Conservation (phyloP, 768 basidiomycete genomes). For the Tylopilus balloui region DNA sequence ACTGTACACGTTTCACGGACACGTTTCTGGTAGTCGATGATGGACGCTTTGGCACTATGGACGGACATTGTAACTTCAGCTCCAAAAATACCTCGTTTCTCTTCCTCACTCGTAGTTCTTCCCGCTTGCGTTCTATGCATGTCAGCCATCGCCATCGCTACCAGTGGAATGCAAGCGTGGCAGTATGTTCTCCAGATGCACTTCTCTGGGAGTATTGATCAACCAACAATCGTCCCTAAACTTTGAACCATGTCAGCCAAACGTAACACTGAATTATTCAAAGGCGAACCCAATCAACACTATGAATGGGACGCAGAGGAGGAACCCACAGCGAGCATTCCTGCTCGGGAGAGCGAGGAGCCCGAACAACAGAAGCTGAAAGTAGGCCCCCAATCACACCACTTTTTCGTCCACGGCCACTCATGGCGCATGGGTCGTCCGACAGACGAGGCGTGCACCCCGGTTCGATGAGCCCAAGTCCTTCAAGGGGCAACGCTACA, state of each 20-base stretch:
- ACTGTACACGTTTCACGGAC: constrained; percentile 21
- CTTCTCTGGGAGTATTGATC: too few species aligned
- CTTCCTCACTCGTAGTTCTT: background rate
- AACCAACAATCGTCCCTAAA: too few species aligned
- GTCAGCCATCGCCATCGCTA: too few species aligned
- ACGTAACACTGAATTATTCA: background rate
- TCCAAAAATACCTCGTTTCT: background rate
- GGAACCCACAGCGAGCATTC: background rate
- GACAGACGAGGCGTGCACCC: background rate
- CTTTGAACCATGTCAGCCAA: background rate
- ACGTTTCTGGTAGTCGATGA: constrained; percentile 25
- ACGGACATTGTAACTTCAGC: constrained; percentile 10
- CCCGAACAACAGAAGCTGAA: background rate
- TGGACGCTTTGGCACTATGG: constrained; percentile 28
- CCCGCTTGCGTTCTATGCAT: background rate
- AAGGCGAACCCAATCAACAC: background rate
- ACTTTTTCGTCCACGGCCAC: background rate
- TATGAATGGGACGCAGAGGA: background rate
- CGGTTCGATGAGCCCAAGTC: background rate
- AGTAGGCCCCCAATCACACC: background rate
- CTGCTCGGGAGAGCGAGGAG: background rate
- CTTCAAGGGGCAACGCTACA: constrained; percentile 1
- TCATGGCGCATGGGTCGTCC: background rate
- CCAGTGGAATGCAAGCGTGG: background rate
- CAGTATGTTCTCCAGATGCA: background rate